A percentile compares a stretch with the other conserved stretches of the same genome.
Conservation (phyloP, 352 stramenopile species). For the Globisporangium spiculum region DNA sequence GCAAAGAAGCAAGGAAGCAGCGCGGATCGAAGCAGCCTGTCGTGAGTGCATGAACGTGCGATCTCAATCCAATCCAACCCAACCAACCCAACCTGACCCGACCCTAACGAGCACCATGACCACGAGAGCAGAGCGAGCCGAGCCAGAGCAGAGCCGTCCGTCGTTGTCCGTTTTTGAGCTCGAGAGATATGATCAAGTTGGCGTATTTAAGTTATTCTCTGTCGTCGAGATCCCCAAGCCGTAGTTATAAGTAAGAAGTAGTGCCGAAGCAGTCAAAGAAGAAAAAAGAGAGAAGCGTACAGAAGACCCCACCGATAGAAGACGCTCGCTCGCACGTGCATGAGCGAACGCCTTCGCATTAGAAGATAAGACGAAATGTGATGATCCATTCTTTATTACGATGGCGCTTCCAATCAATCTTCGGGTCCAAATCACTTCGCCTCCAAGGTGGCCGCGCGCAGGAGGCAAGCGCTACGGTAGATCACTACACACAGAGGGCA, state of each 20-base stretch:
- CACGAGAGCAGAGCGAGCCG: background rate
- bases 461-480: no score
- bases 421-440: background rate
- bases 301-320: background rate
- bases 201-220: slow-evolving; percentile 18
- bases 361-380: background rate
- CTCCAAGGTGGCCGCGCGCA: no score
- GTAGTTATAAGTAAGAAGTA: slow-evolving; percentile 12
- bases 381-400: background rate
- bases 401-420: background rate
- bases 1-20: background rate
- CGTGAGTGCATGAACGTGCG: background rate
- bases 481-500: no score
- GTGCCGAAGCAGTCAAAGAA: slow-evolving; percentile 1
- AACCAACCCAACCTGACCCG: no score
- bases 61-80: background rate
- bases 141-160: background rate
- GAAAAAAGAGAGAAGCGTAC: slow-evolving; percentile 2
- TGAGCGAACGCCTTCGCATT: background rate
- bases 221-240: slow-evolving; percentile 9
- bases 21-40: background rate
- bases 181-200: slow-evolving; percentile 9
- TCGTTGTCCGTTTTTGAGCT: slow-evolving; percentile 5
- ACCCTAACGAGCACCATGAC: background rate
- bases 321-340: background rate